Conservation (phyloP, 768 basidiomycete genomes). For the Amanita pallidorosea region DNA sequence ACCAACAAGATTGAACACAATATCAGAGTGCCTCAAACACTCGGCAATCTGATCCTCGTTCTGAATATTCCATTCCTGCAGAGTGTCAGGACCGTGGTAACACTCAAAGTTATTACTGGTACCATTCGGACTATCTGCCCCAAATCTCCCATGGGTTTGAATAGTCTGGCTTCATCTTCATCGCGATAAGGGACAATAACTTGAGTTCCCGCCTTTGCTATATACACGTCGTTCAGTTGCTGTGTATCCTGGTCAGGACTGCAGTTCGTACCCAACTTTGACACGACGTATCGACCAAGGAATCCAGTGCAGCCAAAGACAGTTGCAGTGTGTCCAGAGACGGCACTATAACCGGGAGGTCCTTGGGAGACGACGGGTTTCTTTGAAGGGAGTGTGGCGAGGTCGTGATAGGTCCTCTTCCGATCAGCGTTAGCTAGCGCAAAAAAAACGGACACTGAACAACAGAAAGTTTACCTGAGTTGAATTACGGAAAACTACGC, state of each 20-base stretch:
- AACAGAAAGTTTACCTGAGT: conserved; percentile 23
- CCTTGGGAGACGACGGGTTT: conserved; percentile 72
- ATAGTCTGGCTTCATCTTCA: conserved; percentile 81
- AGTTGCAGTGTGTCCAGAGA: conserved; percentile 86
- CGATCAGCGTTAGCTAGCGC: conserved; percentile 4
- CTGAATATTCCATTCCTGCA: conserved; percentile 91
- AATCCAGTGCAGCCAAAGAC: conserved; percentile 98
- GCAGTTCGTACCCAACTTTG: conserved; percentile 69
- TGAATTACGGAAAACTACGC: conserved; percentile 23
- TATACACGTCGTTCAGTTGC: conserved; percentile 3
- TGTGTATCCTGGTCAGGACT: background rate
- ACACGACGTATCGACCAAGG: conserved; percentile 86
- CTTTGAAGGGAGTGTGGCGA: conserved; percentile 43
- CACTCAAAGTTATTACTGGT: conserved; percentile 7
- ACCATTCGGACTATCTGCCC: conserved; percentile 96
- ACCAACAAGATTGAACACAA: conserved; percentile 93
- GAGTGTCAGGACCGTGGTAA: background rate
- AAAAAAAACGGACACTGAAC: conserved; percentile 23
- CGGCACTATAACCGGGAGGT: conserved; percentile 75
- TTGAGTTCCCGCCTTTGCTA: conserved; percentile 86
- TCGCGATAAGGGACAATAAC: conserved; percentile 94
- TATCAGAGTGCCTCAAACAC: conserved; percentile 89
- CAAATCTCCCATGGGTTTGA: conserved; percentile 92
- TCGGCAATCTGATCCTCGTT: conserved; percentile 88
- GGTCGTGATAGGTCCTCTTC: conserved; percentile 69